phyloP scores from a whole-genome alignment of 2,329 filamentous ascomycete species.

The Helotiales sp. region DNA sequence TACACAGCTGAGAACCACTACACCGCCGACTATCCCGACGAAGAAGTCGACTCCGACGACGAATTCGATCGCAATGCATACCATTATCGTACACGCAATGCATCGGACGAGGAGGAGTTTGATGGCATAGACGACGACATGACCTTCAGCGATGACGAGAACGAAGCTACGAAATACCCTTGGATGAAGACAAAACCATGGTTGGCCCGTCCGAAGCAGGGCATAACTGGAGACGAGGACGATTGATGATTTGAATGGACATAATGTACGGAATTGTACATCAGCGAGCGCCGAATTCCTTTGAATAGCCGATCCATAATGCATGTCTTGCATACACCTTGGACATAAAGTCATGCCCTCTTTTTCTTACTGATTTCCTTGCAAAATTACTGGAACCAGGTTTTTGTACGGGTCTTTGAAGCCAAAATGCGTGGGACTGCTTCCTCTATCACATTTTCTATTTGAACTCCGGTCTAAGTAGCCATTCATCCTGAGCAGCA shows the following conservation, averaged over 20 bases:
- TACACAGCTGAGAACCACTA: constrained; percentile 73
- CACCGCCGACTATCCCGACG: constrained; percentile 77
- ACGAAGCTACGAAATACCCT: constrained; percentile 27
- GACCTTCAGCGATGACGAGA: constrained; percentile 30
- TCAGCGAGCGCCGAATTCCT: neutral
- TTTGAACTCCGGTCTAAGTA: too few species aligned
- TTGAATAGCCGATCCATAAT: too few species aligned
- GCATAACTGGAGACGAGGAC: constrained; percentile 5
- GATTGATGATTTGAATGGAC: neutral
- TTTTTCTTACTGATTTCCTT: too few species aligned
- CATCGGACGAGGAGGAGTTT: constrained; percentile 34
- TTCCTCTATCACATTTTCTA: too few species aligned
- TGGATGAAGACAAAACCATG: constrained; percentile 26
- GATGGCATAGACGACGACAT: constrained; percentile 26
- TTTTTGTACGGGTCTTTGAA: too few species aligned
- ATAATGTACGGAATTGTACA: neutral
- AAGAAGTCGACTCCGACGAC: constrained; percentile 73
- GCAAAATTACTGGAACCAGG: too few species aligned
- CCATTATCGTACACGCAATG: constrained; percentile 46
- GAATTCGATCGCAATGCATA: constrained; percentile 60
- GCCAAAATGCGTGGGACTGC: too few species aligned
- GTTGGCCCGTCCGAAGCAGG: constrained; percentile 3
- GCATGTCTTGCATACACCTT: too few species aligned
- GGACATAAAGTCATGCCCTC: too few species aligned
- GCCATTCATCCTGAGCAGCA: too few species aligned